Percentiles rank a stretch among this genome's conserved stretches.
Conservation (phyloP, 192 early-diverging fungal genomes). For the Glomus cerebriforme region DNA sequence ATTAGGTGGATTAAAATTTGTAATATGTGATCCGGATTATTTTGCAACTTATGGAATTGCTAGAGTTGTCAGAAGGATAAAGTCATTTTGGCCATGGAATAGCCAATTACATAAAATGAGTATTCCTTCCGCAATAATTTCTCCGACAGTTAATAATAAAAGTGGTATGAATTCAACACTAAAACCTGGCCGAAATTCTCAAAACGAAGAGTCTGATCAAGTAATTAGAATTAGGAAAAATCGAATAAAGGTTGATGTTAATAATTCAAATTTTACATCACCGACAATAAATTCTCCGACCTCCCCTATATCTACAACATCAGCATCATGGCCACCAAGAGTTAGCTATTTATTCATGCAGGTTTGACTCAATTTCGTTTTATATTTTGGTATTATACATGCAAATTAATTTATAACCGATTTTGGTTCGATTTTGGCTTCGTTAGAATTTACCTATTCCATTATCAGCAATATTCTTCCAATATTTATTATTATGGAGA, state of each 20-base stretch:
- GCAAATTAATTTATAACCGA: conserved; percentile 28
- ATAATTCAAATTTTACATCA: background rate
- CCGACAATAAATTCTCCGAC: background rate
- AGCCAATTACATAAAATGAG: background rate
- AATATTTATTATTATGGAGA: conserved; percentile 83
- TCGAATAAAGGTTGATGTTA: conserved; percentile 5
- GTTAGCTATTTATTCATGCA: conserved; percentile 44
- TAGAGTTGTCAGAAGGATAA: conserved; percentile 17
- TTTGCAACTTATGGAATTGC: conserved; percentile 26
- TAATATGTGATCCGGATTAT: conserved; percentile 34
- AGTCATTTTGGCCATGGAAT: conserved; percentile 29
- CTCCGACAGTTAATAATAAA: background rate
- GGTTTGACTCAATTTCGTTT: conserved; percentile 21
- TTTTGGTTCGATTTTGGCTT: conserved; percentile 30
- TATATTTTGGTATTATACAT: background rate
- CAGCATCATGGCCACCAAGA: conserved; percentile 10
- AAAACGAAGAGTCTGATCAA: background rate
- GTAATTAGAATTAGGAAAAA: conserved; percentile 23
- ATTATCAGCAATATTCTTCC: conserved; percentile 82
- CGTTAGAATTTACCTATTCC: conserved; percentile 72
- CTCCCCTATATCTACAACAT: background rate
- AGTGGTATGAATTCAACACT: background rate
- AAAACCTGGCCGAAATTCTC: background rate
- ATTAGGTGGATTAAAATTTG: conserved; percentile 35
- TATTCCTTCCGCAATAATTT: background rate